Evolutionary conservation across 78 protist genomes (phyloP), one percentile per base, ranked within the genome.

Genomic region (slime mould (Dictyostelium discoideum)): DNA sequence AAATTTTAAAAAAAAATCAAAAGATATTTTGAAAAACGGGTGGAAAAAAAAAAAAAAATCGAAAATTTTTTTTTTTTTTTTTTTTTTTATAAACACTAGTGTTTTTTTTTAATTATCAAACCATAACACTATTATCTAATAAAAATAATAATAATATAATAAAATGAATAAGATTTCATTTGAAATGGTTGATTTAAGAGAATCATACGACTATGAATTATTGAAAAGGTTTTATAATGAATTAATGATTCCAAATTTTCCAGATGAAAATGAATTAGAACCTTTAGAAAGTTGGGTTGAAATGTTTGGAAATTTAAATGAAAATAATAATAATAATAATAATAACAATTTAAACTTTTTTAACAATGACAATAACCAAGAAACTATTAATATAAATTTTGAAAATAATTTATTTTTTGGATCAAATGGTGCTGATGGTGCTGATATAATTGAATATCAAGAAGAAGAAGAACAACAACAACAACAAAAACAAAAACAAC

Each of bases 281-380:
- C 94, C 94, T 14, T 50, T 90, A 22, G 87, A 90, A 39, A 90
- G 84, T 82, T 90, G 94, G 94, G 65, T 90, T 29, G 94, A 90
- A 73, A 90, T 90, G 94, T 82, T 90, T 82, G 29, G 22, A 5
- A 80, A 50, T 74, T 6, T 1, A 24, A 46, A 73, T n/a, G 46
- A 72, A 22, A 32, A 32, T 32, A 32, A 32, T 32, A 32, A 32
- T 32, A 32, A 32, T 32, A 26, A 80, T 5, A 20, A 85, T 13
- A 24, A 40, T 22, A 76, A 48, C 2, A 40, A 32, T 40, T n/a
- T 2, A 16, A 39, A 14, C 40, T 74, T 74, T 74, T 26, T 24
- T 5, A 32, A 40, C 8, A 6, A 69, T 32, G 5, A 29, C 9
- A 69, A 9, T 76, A 24, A 40, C 20, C 13, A 77, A 32, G n/a